Percentiles rank a stretch among this genome's conserved stretches.
Conservation (phyloP, 495 filamentous ascomycete genomes). For the Mytilinidion resinicola region DNA sequence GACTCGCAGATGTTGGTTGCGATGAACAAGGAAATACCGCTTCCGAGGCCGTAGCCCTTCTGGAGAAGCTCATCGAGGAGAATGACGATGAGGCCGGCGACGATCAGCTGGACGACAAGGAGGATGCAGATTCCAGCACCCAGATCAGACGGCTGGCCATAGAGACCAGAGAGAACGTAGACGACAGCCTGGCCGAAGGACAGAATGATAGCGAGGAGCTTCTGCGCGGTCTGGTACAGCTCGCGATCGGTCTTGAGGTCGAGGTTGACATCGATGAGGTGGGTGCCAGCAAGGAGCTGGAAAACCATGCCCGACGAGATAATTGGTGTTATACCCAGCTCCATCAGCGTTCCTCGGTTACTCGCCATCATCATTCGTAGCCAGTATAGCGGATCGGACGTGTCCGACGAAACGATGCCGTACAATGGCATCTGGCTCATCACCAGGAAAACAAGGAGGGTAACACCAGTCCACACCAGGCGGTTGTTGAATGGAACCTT, state of each 20-base stretch:
- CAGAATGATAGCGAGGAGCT: conserved; percentile 97
- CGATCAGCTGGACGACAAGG: conserved; percentile 90
- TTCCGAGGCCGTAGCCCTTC: conserved; percentile 98
- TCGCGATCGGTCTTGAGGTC: conserved; percentile 99
- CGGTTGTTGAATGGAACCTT: conserved; percentile 98
- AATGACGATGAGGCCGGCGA: conserved; percentile 97
- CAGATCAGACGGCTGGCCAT: conserved; percentile 91
- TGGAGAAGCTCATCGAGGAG: conserved; percentile 98
- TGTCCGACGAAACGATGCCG: conserved; percentile 62
- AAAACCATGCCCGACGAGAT: conserved; percentile 99
- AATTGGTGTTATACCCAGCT: conserved; percentile 97
- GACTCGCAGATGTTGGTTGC: conserved; percentile 99
- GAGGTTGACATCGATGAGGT: conserved; percentile 90
- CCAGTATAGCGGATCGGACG: conserved; percentile 92
- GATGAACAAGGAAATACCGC: conserved; percentile 98
- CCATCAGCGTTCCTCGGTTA: conserved; percentile 98
- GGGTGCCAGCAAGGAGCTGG: conserved; percentile 98
- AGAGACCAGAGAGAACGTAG: conserved; percentile 95
- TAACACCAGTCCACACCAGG: conserved; percentile 99
- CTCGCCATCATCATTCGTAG: conserved; percentile 99
- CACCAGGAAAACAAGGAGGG: conserved; percentile 95
- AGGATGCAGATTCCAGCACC: conserved; percentile 97
- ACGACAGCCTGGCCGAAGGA: conserved; percentile 96
- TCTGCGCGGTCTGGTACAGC: conserved; percentile 98
- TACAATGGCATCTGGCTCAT: conserved; percentile 95